Percentiles rank a stretch among this genome's conserved stretches.
Conservation (phyloP, 257 asterid species). For the Salvia hispanica region DNA sequence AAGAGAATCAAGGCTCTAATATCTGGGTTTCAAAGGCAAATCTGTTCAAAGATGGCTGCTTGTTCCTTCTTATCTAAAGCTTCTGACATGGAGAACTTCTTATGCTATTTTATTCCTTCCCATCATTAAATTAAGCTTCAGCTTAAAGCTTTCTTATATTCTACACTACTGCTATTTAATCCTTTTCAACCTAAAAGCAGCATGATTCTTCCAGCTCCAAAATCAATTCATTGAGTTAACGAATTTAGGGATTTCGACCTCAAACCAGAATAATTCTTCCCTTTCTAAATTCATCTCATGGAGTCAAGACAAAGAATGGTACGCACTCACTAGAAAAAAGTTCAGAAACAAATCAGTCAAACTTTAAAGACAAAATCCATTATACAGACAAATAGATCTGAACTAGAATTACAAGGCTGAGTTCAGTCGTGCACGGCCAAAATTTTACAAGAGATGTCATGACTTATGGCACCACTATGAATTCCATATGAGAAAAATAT, state of each 20-base stretch:
- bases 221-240: neutral
- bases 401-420: neutral
- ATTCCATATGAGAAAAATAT: conserved; percentile 22
- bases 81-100: conserved; percentile 44
- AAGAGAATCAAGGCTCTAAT: conserved; percentile 19
- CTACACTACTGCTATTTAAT: conserved; percentile 29
- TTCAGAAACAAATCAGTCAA: conserved; percentile 1
- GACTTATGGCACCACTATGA: conserved; percentile 17
- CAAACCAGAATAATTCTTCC: conserved; percentile 15
- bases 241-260: conserved; percentile 11
- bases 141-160: conserved; percentile 48
- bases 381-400: neutral
- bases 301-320: neutral
- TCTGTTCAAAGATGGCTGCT: conserved; percentile 29
- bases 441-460: conserved; percentile 18
- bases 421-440: neutral
- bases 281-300: conserved; percentile 16
- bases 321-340: neutral
- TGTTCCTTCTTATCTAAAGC: conserved; percentile 43
- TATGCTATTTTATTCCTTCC: conserved; percentile 42
- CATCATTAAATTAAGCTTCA: conserved; percentile 45
- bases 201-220: conserved; percentile 21
- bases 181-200: conserved; percentile 31
- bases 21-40: conserved; percentile 13
- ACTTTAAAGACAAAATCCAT: neutral